phyloP scores from a whole-genome alignment of 2,329 filamentous ascomycete species.

The Penicillium sp. region DNA sequence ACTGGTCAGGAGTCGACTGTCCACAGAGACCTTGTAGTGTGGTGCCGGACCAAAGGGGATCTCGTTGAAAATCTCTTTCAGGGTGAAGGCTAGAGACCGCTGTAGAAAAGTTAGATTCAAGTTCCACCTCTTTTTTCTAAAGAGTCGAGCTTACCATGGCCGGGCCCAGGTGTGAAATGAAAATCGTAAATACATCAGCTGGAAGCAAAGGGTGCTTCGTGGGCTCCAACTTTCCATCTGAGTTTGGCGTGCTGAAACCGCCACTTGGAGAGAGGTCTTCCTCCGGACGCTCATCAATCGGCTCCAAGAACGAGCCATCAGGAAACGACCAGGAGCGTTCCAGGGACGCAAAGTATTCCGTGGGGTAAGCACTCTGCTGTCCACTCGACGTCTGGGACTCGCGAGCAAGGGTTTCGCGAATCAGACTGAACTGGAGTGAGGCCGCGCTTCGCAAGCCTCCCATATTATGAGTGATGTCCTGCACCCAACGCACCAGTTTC shows the following conservation, averaged over 20 bases:
- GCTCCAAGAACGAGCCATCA: conserved; percentile 55
- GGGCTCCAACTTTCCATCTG: conserved; percentile 14
- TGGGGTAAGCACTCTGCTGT: conserved; percentile 10
- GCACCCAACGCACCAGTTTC: conserved; percentile 78
- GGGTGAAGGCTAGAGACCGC: conserved; percentile 89
- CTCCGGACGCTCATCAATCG: conserved; percentile 65
- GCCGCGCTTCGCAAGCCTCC: conserved; percentile 89
- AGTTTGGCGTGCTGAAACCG: conserved; percentile 6
- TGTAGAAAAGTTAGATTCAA: conserved; percentile 27
- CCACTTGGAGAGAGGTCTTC: conserved; percentile 46
- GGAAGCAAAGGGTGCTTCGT: conserved; percentile 47
- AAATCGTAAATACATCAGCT: conserved; percentile 86
- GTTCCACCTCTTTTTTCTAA: background rate
- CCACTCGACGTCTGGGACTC: conserved; percentile 21
- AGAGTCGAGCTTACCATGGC: conserved; percentile 64
- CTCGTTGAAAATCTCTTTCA: conserved; percentile 85
- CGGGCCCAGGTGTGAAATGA: conserved; percentile 84
- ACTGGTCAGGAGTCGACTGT: conserved; percentile 78
- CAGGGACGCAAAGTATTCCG: conserved; percentile 22
- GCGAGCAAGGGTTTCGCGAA: conserved; percentile 60
- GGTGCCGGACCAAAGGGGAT: conserved; percentile 75
- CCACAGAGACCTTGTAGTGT: conserved; percentile 69
- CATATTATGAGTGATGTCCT: conserved; percentile 82
- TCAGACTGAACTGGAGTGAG: conserved; percentile 80
- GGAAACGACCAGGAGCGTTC: conserved; percentile 36